A percentile compares a stretch with the other conserved stretches of the same genome.
Conservation (phyloP, 2,329 filamentous ascomycete species). For the Trichoderma hamatum region DNA sequence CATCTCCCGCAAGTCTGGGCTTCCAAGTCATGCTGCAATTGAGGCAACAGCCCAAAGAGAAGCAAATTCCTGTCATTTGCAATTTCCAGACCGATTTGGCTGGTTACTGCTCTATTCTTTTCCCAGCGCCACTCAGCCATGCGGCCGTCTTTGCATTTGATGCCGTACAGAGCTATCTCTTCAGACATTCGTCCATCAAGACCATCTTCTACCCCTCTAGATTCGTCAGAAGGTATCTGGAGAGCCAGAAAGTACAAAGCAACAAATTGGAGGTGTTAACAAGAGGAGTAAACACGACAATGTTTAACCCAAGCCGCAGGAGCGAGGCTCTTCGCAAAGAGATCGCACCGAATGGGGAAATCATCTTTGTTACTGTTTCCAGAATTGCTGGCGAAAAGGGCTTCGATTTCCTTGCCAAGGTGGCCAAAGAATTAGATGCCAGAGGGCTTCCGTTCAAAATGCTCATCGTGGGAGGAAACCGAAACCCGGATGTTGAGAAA, state of each 20-base stretch:
- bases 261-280: slow-evolving; percentile 63
- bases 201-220: slow-evolving; percentile 71
- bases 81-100: slow-evolving; percentile 75
- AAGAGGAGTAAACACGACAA: slow-evolving; percentile 65
- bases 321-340: slow-evolving; percentile 55
- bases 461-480: slow-evolving; percentile 69
- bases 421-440: slow-evolving; percentile 56
- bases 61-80: slow-evolving; percentile 63
- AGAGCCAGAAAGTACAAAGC: slow-evolving; percentile 56
- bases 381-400: slow-evolving; percentile 72
- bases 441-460: slow-evolving; percentile 63
- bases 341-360: slow-evolving; percentile 64
- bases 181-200: slow-evolving; percentile 62
- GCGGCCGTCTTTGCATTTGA: slow-evolving; percentile 65
- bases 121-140: slow-evolving; percentile 62
- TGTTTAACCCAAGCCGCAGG: slow-evolving; percentile 60
- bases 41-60: slow-evolving; percentile 57
- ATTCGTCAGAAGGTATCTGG: slow-evolving; percentile 64
- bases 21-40: slow-evolving; percentile 73
- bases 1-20: slow-evolving; percentile 68
- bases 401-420: slow-evolving; percentile 66
- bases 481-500: slow-evolving; percentile 63
- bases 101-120: slow-evolving; percentile 70
- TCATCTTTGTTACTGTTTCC: slow-evolving; percentile 68
- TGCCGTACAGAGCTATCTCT: slow-evolving; percentile 67